Conservation (phyloP, 2,329 filamentous ascomycete species). For the Pestalotiopsis sp. region DNA sequence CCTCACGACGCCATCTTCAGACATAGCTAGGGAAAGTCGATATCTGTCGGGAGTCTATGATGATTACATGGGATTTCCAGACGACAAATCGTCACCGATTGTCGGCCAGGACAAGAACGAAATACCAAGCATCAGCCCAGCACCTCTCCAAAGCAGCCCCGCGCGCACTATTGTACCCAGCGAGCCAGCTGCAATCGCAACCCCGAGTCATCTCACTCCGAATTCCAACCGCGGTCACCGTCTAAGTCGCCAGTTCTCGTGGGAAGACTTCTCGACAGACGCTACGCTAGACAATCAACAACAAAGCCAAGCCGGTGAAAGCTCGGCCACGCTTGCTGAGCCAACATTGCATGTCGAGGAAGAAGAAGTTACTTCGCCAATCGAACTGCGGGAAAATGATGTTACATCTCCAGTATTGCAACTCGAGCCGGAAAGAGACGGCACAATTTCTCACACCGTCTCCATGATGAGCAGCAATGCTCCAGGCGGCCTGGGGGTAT, state of each 20-base stretch:
- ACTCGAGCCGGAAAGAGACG: constrained; percentile 14
- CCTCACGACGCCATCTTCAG: constrained; percentile 5
- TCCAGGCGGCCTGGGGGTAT: constrained; percentile 27
- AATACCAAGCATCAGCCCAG: constrained; percentile 1
- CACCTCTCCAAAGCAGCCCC: background rate
- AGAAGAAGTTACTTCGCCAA: background rate
- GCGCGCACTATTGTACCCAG: background rate
- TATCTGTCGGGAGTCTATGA: constrained; percentile 70
- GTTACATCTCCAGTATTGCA: constrained; percentile 16
- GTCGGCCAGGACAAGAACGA: constrained; percentile 29
- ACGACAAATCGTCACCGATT: constrained; percentile 39
- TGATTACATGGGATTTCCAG: constrained; percentile 62
- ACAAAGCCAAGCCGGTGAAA: background rate
- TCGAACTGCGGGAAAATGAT: background rate
- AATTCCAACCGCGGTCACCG: background rate
- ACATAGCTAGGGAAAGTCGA: constrained; percentile 55
- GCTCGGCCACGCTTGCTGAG: background rate
- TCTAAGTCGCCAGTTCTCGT: constrained; percentile 40
- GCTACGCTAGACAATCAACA: constrained; percentile 17
- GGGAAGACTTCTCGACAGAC: constrained; percentile 39
- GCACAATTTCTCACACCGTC: constrained; percentile 36
- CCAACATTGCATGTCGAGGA: background rate
- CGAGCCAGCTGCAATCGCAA: constrained; percentile 12
- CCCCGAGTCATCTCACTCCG: constrained; percentile 8
- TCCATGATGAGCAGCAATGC: constrained; percentile 38